Conservation (phyloP, 2,329 filamentous ascomycete species). For the Aspergillus pseudonomiae region DNA sequence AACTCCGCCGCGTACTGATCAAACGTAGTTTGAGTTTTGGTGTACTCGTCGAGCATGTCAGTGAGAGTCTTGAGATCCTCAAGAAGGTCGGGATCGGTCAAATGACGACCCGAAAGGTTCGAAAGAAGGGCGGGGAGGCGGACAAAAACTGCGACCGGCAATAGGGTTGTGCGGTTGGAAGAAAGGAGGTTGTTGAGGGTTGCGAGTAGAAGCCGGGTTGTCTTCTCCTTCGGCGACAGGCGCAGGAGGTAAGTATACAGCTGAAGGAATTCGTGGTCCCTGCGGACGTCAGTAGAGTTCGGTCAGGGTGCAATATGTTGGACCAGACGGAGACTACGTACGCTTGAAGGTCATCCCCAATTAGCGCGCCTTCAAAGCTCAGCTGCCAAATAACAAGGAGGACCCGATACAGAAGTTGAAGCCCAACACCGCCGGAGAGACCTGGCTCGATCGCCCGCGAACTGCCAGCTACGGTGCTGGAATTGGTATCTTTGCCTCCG, state of each 20-base stretch:
- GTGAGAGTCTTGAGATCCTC: conserved; percentile 53
- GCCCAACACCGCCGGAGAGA: conserved; percentile 74
- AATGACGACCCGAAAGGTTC: conserved; percentile 58
- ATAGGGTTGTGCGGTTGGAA: conserved; percentile 66
- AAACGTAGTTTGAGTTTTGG: conserved; percentile 68
- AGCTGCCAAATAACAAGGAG: conserved; percentile 94
- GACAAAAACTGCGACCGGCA: conserved; percentile 84
- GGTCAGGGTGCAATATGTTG: conserved; percentile 7
- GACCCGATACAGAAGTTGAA: conserved; percentile 93
- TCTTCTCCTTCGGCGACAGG: conserved; percentile 96
- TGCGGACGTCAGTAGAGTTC: conserved; percentile 40
- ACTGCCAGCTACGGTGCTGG: conserved; percentile 59
- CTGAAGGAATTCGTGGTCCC: conserved; percentile 88
- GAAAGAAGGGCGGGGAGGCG: conserved; percentile 69
- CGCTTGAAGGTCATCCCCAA: conserved; percentile 76
- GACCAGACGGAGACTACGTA: conserved; percentile 22
- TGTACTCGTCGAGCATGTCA: conserved; percentile 83
- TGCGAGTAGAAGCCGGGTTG: conserved; percentile 84
- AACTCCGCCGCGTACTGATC: conserved; percentile 79
- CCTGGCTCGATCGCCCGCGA: conserved; percentile 67
- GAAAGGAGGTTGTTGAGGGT: conserved; percentile 87
- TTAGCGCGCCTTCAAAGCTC: conserved; percentile 76
- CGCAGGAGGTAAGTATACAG: conserved; percentile 91
- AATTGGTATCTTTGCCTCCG: conserved; percentile 71
- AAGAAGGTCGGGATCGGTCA: conserved; percentile 53